Conservation (phyloP, 2,329 filamentous ascomycete species). For the Ceratocystis albifundus region DNA sequence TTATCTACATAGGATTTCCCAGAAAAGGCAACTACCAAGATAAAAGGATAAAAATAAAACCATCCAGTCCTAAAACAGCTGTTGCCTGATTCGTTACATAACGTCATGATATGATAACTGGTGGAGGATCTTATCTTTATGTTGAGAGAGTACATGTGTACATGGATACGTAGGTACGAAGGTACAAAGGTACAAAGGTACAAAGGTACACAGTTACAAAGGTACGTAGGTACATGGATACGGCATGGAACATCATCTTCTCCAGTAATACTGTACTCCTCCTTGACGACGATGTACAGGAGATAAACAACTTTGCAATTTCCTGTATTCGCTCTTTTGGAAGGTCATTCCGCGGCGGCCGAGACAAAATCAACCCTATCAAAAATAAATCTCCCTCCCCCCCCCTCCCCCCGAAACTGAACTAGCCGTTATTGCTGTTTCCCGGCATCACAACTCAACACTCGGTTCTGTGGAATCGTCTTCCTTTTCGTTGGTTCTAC, state of each 20-base stretch:
- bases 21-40: not conserved
- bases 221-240: not conserved
- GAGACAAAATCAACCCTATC: constrained; percentile 12
- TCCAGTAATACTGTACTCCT: too few relatives aligned
- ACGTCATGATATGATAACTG: not conserved
- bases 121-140: not conserved
- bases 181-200: not conserved
- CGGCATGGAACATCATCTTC: too few relatives aligned
- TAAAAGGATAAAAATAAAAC: not conserved
- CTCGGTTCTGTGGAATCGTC: too few relatives aligned
- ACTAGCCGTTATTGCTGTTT: not conserved
- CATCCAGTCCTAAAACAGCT: not conserved
- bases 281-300: not conserved
- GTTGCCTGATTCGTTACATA: not conserved
- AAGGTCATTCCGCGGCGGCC: not conserved
- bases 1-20: not conserved
- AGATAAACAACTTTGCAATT: too few relatives aligned
- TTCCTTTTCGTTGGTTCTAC: too few relatives aligned
- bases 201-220: not conserved
- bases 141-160: not conserved
- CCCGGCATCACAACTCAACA: not conserved
- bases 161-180: too few relatives aligned
- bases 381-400: too few relatives aligned
- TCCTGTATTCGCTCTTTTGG: too few relatives aligned
- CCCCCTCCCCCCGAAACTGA: too few relatives aligned